Evolutionary conservation across 2,329 filamentous ascomycete genomes (phyloP).

Genomic region (Aspergillus udagawae): DNA sequence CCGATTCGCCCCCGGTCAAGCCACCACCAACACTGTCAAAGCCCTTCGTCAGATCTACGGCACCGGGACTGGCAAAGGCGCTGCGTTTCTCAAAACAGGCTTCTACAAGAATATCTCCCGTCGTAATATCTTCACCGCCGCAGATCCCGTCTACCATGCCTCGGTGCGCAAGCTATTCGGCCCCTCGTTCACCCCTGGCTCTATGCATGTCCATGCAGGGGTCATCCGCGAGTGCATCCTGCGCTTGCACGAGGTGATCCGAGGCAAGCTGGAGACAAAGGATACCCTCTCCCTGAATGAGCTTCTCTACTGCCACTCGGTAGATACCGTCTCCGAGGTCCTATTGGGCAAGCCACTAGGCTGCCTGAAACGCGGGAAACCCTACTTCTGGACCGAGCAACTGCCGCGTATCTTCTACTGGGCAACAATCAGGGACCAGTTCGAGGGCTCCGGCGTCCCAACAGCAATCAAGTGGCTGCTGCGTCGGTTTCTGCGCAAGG

Average conservation of each 20-base stretch:
- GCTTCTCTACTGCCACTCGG: constrained; percentile 21
- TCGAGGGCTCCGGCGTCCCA: constrained; percentile 22
- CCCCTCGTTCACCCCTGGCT: constrained; percentile 20
- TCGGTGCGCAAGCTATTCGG: constrained; percentile 22
- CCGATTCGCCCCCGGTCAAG: constrained; percentile 21
- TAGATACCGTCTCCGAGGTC: constrained; percentile 24
- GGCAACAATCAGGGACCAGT: constrained; percentile 23
- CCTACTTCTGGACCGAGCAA: constrained; percentile 25
- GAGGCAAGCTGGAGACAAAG: constrained; percentile 4
- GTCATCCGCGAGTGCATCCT: constrained; percentile 20
- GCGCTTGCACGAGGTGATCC: constrained; percentile 16
- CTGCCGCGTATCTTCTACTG: constrained; percentile 25
- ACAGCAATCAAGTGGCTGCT: constrained; percentile 25
- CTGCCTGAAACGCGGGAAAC: constrained; percentile 20
- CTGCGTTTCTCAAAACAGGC: constrained; percentile 19
- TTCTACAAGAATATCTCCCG: constrained; percentile 23
- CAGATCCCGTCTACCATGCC: constrained; percentile 20
- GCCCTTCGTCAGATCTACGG: constrained; percentile 22
- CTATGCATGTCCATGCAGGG: constrained; percentile 17
- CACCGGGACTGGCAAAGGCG: constrained; percentile 14
- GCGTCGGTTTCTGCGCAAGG: constrained; percentile 22
- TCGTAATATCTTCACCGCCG: constrained; percentile 22
- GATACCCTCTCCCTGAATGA: constrained; percentile 16
- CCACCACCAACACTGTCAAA: constrained; percentile 22
- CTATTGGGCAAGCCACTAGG: constrained; percentile 22